Base-by-base conservation (phyloP, 495 filamentous ascomycete genomes). In the Letharia lupina region DNA sequence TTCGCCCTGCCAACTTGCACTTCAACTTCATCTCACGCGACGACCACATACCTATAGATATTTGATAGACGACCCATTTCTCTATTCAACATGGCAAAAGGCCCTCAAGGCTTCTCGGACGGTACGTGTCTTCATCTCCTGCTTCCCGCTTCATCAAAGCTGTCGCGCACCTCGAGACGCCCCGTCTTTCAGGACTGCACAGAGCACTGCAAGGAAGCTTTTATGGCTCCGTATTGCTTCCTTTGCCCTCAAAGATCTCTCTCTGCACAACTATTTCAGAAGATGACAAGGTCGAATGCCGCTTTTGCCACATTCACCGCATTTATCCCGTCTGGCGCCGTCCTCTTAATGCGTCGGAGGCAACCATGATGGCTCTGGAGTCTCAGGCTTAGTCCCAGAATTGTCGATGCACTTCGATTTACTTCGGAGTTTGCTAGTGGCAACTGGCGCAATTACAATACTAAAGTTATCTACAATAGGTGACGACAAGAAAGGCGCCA, bases 401-500 rank as follows among this genome's bases (percentile, higher is more conserved):
- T 9, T n/a, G 13, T 13, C 20, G 4, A 45, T 35, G 6, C 7
- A 0, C 28, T 20, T 6, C 12, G 33, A 20, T 9, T 11, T 20
- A 12, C 12, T 12, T 63, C 37, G 42, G 20, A 54, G 2, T 37
- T 9, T 20, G 54, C 16, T 20, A 10, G 33, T 10, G 31, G 35
- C 9, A 4, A 50, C 31, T 7, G 33, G 28, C 31, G 35, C 47
- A 41, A 41, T 31, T 42, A 39, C 39, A 33, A 8, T 57, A 10
- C 63, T 44, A n/a, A 44, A 15, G 2, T 23, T 3, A 3, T 58
- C 7, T 60, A 67, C 56, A 39, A n/a, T 16, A 98, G 94, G 94
- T 82, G 91, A 96, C 79, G 77, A 84, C 74, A 89, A 91, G 80
- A 99, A 99, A 87, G 94, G 94, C 83, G 94, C 93, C 78, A 91